Evolutionary conservation across 495 filamentous ascomycete species (phyloP).

Genomic region (Hypoxylon intermedium): DNA sequence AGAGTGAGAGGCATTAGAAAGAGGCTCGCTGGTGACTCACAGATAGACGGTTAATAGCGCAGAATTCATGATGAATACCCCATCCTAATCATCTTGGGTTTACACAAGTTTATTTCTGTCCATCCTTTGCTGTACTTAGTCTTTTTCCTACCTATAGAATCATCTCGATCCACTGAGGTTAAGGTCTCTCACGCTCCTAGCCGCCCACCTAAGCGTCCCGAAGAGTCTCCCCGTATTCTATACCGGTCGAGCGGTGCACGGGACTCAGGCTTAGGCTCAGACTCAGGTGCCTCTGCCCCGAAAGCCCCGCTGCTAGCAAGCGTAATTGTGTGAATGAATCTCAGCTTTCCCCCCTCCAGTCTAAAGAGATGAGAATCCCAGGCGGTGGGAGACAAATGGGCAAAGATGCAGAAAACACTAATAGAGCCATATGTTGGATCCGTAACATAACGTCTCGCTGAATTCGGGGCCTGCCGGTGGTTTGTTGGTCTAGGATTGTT

Average conservation of each 20-base stretch:
- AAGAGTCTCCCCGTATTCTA: slow-evolving; percentile 11
- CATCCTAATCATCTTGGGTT: neutral
- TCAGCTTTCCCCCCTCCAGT: slow-evolving; percentile 50
- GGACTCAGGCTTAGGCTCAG: too few species aligned
- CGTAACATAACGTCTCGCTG: slow-evolving; percentile 53
- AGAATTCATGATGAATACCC: neutral
- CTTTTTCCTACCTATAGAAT: too few species aligned
- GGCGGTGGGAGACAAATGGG: slow-evolving; percentile 50
- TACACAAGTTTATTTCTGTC: neutral
- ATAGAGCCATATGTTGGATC: slow-evolving; percentile 48
- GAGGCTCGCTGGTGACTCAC: too few species aligned
- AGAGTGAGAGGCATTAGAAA: too few species aligned
- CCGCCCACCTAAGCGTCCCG: neutral
- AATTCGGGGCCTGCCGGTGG: slow-evolving; percentile 49
- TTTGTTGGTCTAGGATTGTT: slow-evolving; percentile 47
- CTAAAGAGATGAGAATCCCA: slow-evolving; percentile 54
- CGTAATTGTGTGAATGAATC: slow-evolving; percentile 55
- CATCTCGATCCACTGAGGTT: neutral
- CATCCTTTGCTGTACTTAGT: too few species aligned
- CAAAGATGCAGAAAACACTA: slow-evolving; percentile 50
- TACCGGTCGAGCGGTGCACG: neutral
- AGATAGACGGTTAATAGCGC: too few species aligned
- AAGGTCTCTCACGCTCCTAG: neutral
- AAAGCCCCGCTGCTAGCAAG: slow-evolving; percentile 54
- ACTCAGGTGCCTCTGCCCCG: neutral